Conservation (phyloP, 2,329 filamentous ascomycete genomes). For the Hypoxylon sp. region DNA sequence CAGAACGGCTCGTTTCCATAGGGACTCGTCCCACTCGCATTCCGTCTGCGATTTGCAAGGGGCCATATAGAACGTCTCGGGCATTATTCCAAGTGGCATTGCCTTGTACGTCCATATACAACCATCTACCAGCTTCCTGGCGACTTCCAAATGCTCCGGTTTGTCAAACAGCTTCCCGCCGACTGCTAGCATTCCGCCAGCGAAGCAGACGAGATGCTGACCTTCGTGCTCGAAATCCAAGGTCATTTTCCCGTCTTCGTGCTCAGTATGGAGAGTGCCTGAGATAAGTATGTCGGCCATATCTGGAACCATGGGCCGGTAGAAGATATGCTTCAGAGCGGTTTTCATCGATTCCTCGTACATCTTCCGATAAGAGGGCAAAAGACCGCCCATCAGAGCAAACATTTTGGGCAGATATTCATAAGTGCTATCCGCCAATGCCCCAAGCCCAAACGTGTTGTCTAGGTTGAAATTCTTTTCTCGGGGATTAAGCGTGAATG, state of each 20-base stretch:
- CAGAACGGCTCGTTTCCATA: slow-evolving; percentile 49
- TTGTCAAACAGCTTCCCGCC: slow-evolving; percentile 60
- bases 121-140: slow-evolving; percentile 62
- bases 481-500: slow-evolving; percentile 71
- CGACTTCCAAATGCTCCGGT: slow-evolving; percentile 59
- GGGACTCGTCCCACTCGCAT: slow-evolving; percentile 50
- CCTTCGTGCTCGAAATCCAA: slow-evolving; percentile 53
- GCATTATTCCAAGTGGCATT: slow-evolving; percentile 65
- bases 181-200: slow-evolving; percentile 65
- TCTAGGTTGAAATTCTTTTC: slow-evolving; percentile 58
- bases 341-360: slow-evolving; percentile 73
- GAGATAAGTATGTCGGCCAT: slow-evolving; percentile 72
- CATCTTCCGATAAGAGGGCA: slow-evolving; percentile 70
- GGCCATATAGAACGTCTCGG: slow-evolving; percentile 61
- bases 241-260: slow-evolving; percentile 49
- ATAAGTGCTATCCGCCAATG: slow-evolving; percentile 59
- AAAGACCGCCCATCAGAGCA: slow-evolving; percentile 69
- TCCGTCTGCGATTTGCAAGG: slow-evolving; percentile 53
- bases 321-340: slow-evolving; percentile 72
- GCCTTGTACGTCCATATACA: slow-evolving; percentile 66
- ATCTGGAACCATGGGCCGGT: slow-evolving; percentile 71
- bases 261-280: slow-evolving; percentile 55
- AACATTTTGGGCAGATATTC: slow-evolving; percentile 67
- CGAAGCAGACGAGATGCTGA: slow-evolving; percentile 65
- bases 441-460: slow-evolving; percentile 53